Conservation (phyloP, 2,329 filamentous ascomycete genomes). For the Dryadomyces quercus-mongolicae region DNA sequence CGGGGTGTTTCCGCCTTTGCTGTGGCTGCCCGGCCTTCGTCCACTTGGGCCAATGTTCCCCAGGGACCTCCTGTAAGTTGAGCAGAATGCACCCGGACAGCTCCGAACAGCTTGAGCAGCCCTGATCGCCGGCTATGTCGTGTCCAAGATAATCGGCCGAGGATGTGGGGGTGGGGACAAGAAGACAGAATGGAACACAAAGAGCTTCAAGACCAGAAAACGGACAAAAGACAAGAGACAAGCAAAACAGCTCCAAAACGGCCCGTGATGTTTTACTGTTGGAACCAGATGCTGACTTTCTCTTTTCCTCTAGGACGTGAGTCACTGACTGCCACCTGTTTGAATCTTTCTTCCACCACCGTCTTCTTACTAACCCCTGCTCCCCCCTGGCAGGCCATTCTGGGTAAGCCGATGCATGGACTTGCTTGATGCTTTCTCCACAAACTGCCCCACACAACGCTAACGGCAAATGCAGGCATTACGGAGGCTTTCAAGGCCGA, state of each 20-base stretch:
- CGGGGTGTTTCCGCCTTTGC: constrained; percentile 25
- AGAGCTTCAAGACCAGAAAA: neutral
- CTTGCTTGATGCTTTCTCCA: neutral
- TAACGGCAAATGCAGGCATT: constrained; percentile 45
- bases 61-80: constrained; percentile 83
- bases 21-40: constrained; percentile 45
- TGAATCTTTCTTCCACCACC: neutral
- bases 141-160: too few species aligned
- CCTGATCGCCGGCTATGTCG: neutral
- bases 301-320: neutral
- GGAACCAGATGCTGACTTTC: neutral
- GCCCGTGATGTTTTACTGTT: too few species aligned
- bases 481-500: constrained; percentile 99
- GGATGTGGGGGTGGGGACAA: neutral
- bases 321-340: neutral
- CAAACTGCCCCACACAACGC: constrained; percentile 3
- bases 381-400: constrained; percentile 49
- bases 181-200: too few species aligned
- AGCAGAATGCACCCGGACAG: neutral
- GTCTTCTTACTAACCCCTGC: constrained; percentile 1
- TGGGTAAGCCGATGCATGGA: constrained; percentile 47
- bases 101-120: neutral
- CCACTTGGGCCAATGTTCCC: constrained; percentile 81
- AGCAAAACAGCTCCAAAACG: too few species aligned
- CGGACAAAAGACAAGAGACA: neutral